Evolutionary conservation across 768 basidiomycete species (phyloP).

Genomic region (Stropharia rugosoannulata): DNA sequence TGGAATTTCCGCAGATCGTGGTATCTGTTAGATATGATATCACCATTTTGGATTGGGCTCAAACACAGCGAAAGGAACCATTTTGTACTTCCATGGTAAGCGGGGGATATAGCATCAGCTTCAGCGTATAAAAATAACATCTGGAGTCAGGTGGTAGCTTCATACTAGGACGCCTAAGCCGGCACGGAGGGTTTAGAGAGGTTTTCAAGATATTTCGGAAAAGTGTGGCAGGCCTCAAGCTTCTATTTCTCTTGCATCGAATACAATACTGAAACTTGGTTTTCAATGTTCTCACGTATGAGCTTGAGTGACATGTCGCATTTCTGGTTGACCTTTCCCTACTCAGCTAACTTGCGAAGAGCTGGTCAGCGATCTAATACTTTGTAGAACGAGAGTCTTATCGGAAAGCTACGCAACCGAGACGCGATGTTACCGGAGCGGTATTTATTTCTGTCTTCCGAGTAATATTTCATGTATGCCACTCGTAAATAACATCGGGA

Average conservation of each 20-base stretch:
- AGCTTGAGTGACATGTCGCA: neutral
- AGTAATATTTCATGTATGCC: neutral
- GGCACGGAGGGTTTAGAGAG: slow-evolving; percentile 19
- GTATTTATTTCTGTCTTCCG: no score
- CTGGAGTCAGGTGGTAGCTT: slow-evolving; percentile 16
- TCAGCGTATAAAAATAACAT: neutral
- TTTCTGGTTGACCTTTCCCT: slow-evolving; percentile 22
- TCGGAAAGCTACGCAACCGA: slow-evolving; percentile 7
- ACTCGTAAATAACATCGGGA: neutral
- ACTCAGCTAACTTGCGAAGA: slow-evolving; percentile 21
- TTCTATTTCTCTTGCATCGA: slow-evolving; percentile 18
- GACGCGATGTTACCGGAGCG: slow-evolving; percentile 11
- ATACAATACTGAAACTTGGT: slow-evolving; percentile 9
- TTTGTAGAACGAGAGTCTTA: no score
- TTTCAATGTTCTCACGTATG: neutral
- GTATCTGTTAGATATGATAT: slow-evolving; percentile 22
- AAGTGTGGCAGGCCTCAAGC: slow-evolving; percentile 11
- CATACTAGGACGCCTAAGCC: slow-evolving; percentile 10
- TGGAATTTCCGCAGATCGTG: slow-evolving; percentile 10
- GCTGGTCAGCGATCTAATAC: no score
- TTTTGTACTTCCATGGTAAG: slow-evolving; percentile 26
- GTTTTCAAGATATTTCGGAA: slow-evolving; percentile 18
- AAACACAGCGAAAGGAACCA: slow-evolving; percentile 19
- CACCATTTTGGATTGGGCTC: slow-evolving; percentile 26
- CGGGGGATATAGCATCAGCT: neutral